Evolutionary conservation across 306 rosid species (phyloP).

Genomic region (Luffa aegyptiaca): DNA sequence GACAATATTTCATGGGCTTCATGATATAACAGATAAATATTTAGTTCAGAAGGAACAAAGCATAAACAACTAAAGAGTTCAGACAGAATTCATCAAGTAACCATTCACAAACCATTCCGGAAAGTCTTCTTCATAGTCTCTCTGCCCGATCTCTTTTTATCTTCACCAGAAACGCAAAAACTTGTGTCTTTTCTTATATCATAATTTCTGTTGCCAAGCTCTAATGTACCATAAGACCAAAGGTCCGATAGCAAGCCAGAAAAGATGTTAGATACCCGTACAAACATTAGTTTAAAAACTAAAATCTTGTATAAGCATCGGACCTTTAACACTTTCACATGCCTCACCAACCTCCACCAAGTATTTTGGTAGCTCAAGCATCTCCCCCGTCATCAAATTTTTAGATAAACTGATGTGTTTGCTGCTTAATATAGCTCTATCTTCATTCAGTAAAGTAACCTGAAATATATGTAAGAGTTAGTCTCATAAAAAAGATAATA

Average conservation of each 20-base stretch:
- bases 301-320: not conserved
- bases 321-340: conserved; percentile 13
- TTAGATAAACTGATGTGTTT: conserved; percentile 15
- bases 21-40: conserved; percentile 2
- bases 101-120: conserved; percentile 43
- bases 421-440: conserved; percentile 14
- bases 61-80: not conserved
- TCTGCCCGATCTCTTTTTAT: conserved; percentile 25
- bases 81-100: conserved; percentile 2
- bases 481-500: not conserved
- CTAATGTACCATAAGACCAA: conserved; percentile 36
- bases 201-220: conserved; percentile 18
- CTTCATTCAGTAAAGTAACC: conserved; percentile 27
- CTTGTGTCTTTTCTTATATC: conserved; percentile 26
- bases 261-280: conserved; percentile 2
- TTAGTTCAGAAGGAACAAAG: not conserved
- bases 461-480: conserved; percentile 2
- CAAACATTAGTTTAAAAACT: conserved; percentile 3
- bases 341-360: conserved; percentile 21
- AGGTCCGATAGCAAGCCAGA: conserved; percentile 13
- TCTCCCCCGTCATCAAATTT: conserved; percentile 13
- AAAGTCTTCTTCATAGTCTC: conserved; percentile 31
- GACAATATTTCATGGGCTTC: conserved; percentile 75
- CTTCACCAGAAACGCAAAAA: conserved; percentile 15
- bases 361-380: conserved; percentile 19